Evolutionary conservation across 2,329 filamentous ascomycete species (phyloP).

Genomic region (Colletotrichum sp.): DNA sequence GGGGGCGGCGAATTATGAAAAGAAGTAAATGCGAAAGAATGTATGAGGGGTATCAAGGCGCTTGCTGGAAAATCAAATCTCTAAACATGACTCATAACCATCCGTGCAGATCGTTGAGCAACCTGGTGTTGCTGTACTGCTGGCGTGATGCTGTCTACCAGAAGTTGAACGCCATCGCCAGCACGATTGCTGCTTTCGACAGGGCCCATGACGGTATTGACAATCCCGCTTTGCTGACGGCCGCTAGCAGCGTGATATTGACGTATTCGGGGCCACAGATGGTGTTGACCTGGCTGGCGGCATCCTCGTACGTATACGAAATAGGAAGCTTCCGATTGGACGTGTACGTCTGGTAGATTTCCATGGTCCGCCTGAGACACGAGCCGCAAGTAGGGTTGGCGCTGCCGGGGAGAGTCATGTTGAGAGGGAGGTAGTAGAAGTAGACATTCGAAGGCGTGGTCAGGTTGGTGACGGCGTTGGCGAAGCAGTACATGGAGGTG

Average conservation of each 20-base stretch:
- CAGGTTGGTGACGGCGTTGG: slow-evolving; percentile 80
- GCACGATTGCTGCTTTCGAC: neutral
- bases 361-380: slow-evolving; percentile 84
- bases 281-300: slow-evolving; percentile 76
- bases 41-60: slow-evolving; percentile 20
- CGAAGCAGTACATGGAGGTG: slow-evolving; percentile 78
- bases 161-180: neutral
- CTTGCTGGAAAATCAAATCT: slow-evolving; percentile 22
- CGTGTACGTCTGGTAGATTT: slow-evolving; percentile 74
- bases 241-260: slow-evolving; percentile 56
- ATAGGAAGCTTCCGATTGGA: slow-evolving; percentile 70
- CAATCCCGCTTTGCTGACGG: slow-evolving; percentile 24
- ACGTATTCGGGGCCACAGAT: slow-evolving; percentile 64
- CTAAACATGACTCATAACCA: slow-evolving; percentile 20
- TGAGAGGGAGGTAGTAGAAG: slow-evolving; percentile 86
- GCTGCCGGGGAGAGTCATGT: slow-evolving; percentile 69
- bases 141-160: neutral
- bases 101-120: neutral
- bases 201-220: slow-evolving; percentile 18
- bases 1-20: neutral
- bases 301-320: slow-evolving; percentile 69
- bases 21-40: slow-evolving; percentile 6
- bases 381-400: slow-evolving; percentile 75
- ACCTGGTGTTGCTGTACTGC: neutral
- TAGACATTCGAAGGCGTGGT: slow-evolving; percentile 75